Conservation (phyloP, 805 yeast species). For the Grigorovia yakushimaensis region DNA sequence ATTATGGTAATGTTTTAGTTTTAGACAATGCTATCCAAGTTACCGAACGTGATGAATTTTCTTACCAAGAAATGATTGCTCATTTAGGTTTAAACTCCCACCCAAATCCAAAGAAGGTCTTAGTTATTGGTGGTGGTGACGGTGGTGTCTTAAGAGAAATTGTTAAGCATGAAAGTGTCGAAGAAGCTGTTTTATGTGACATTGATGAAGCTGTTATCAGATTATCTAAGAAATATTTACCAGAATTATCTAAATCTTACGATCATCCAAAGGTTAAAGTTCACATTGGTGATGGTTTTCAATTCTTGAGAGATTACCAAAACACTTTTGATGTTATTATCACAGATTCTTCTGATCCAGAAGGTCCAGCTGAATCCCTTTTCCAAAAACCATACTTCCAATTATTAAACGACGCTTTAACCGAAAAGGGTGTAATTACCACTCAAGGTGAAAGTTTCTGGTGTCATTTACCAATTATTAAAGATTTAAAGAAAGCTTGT, state of each 20-base stretch:
- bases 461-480: slow-evolving; percentile 79
- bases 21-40: slow-evolving; percentile 93
- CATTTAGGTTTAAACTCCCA: slow-evolving; percentile 89
- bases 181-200: slow-evolving; percentile 86
- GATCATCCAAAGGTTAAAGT: slow-evolving; percentile 82
- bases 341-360: slow-evolving; percentile 97
- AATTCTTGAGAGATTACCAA: slow-evolving; percentile 75
- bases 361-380: slow-evolving; percentile 92
- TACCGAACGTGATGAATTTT: slow-evolving; percentile 93
- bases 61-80: slow-evolving; percentile 97
- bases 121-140: slow-evolving; percentile 98
- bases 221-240: slow-evolving; percentile 78
- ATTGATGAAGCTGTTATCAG: slow-evolving; percentile 90
- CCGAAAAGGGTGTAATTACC: slow-evolving; percentile 82
- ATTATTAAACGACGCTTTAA: slow-evolving; percentile 76
- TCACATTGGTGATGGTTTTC: slow-evolving; percentile 95
- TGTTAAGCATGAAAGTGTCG: slow-evolving; percentile 79
- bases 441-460: slow-evolving; percentile 95
- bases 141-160: slow-evolving; percentile 96
- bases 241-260: slow-evolving; percentile 78
- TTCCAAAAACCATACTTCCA: slow-evolving; percentile 90
- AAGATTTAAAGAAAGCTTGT: slow-evolving; percentile 75
- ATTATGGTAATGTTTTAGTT: slow-evolving; percentile 91
- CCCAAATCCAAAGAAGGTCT: slow-evolving; percentile 86
- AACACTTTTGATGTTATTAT: slow-evolving; percentile 89